Percentiles rank a stretch among this genome's conserved stretches.
These are phyloP conservation scores for Cicer cuneatum DNA, from an alignment of 306 rosid genomes.

Conservation along the genomic window DNA sequence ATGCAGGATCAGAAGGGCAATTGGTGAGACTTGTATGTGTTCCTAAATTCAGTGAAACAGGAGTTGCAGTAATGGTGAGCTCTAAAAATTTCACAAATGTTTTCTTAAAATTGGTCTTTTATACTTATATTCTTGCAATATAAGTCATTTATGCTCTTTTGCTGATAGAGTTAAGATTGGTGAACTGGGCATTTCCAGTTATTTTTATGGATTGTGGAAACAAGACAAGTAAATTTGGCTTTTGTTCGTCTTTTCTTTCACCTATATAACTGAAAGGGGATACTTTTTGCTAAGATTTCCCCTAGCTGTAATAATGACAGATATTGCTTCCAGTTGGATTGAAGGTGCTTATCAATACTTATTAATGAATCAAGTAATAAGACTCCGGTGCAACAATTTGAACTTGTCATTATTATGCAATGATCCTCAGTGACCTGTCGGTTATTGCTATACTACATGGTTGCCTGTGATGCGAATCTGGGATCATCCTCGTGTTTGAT, in stretches of 20 bases:
- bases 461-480: constrained; percentile 11
- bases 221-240: neutral
- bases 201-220: neutral
- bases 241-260: neutral
- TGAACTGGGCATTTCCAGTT: neutral
- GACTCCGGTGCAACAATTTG: constrained; percentile 30
- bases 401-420: constrained; percentile 17
- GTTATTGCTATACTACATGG: constrained; percentile 18
- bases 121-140: neutral
- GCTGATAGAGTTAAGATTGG: constrained; percentile 5
- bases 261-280: neutral
- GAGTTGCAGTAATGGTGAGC: constrained; percentile 89
- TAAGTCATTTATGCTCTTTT: neutral
- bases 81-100: constrained; percentile 3
- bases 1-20: constrained; percentile 89
- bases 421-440: neutral
- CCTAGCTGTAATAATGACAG: neutral
- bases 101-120: constrained; percentile 11
- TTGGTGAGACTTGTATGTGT: constrained; percentile 79
- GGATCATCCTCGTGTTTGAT: constrained; percentile 34
- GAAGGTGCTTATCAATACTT: constrained; percentile 1
- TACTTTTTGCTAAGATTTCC: constrained; percentile 4
- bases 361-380: constrained; percentile 23
- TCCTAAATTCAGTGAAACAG: constrained; percentile 84
- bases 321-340: constrained; percentile 7